These are phyloP conservation scores for Ustilago trichophora DNA, from an alignment of 1,284 basidiomycete genomes.

Conservation along the genomic window DNA sequence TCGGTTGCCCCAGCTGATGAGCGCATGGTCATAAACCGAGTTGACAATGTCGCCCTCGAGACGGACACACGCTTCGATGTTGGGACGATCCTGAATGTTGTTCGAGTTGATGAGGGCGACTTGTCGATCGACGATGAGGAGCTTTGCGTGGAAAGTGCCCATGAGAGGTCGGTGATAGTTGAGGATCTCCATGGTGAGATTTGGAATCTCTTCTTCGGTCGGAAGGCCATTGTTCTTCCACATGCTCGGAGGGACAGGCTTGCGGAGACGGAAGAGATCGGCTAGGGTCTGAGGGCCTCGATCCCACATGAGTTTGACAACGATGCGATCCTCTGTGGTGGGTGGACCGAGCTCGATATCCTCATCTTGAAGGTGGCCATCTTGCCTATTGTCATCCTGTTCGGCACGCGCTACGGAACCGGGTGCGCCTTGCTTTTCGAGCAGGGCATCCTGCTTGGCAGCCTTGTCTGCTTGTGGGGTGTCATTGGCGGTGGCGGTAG, in stretches of 20 bases:
- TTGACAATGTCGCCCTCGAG: constrained; percentile 76
- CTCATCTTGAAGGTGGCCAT: constrained; percentile 5
- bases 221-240: constrained; percentile 64
- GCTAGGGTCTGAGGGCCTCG: constrained; percentile 61
- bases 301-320: constrained; percentile 66
- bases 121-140: constrained; percentile 78
- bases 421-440: constrained; percentile 33
- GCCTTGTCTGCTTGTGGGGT: constrained; percentile 24
- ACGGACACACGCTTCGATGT: constrained; percentile 65
- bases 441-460: constrained; percentile 18
- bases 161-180: constrained; percentile 65
- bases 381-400: constrained; percentile 6
- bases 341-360: constrained; percentile 42
- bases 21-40: constrained; percentile 77
- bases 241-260: constrained; percentile 54
- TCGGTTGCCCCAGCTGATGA: constrained; percentile 74
- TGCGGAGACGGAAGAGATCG: constrained; percentile 62
- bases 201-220: constrained; percentile 51
- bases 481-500: not conserved
- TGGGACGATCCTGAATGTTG: constrained; percentile 74
- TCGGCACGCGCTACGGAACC: constrained; percentile 30
- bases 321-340: constrained; percentile 45
- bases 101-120: constrained; percentile 78
- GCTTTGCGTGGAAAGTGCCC: constrained; percentile 82
- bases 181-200: constrained; percentile 61